A percentile compares a stretch with the other conserved stretches of the same genome.
Conservation (phyloP, 441 rosid genomes). For the Mallotus repandus region DNA sequence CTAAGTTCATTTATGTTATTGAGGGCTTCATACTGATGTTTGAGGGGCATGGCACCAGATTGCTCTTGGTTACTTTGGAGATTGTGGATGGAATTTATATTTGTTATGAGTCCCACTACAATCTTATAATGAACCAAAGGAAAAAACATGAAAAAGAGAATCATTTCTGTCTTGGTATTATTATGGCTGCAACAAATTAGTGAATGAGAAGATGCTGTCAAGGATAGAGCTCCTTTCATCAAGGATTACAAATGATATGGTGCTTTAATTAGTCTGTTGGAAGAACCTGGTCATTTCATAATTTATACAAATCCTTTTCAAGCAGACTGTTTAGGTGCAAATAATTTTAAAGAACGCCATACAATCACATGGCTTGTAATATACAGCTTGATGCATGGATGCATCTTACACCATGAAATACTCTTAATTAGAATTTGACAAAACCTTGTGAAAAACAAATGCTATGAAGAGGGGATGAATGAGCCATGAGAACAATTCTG, state of each 20-base stretch:
- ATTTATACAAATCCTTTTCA: background rate
- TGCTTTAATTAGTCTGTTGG: background rate
- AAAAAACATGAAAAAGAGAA: background rate
- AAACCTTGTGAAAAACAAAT: background rate
- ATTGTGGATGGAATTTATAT: background rate
- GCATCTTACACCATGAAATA: background rate
- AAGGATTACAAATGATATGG: background rate
- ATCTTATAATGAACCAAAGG: background rate
- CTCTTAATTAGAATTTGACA: background rate
- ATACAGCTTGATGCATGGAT: background rate
- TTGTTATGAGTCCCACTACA: background rate
- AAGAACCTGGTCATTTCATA: background rate
- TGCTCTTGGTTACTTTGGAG: background rate
- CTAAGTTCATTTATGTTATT: background rate
- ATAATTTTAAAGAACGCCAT: background rate
- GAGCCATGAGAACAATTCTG: background rate
- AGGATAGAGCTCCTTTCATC: background rate
- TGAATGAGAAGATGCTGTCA: background rate
- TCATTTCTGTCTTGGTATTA: background rate
- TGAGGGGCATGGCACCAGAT: background rate
- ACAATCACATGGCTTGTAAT: background rate
- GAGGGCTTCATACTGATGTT: background rate
- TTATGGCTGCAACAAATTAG: background rate
- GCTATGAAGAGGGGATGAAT: background rate
- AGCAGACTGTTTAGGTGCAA: background rate